A percentile compares a stretch with the other conserved stretches of the same genome.
Evolutionary conservation across 2,329 filamentous ascomycete species (phyloP).

Genomic region (Aureobasidium melanogenum): DNA sequence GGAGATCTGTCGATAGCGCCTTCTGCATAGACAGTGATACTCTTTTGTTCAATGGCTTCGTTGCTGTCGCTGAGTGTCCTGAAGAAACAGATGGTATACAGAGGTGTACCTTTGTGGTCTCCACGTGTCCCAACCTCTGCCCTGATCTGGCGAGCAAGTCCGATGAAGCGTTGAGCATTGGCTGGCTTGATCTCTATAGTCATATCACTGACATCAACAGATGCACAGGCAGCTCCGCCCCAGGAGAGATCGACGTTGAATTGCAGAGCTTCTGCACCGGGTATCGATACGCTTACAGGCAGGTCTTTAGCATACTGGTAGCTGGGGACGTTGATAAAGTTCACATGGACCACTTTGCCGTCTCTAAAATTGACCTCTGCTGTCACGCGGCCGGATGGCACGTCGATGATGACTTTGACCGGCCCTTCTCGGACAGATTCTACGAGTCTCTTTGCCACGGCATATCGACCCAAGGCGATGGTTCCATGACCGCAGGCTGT

Average conservation of each 20-base stretch:
- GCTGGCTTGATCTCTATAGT: not conserved
- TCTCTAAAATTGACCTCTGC: not conserved
- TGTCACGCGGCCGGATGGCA: conserved; percentile 13
- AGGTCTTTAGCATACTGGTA: not conserved
- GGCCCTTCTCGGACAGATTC: not conserved
- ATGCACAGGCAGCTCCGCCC: conserved; percentile 12
- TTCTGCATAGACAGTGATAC: conserved; percentile 27
- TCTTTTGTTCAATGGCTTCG: conserved; percentile 7
- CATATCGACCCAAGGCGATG: conserved; percentile 39
- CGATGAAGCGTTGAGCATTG: conserved; percentile 10
- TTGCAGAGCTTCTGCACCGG: not conserved
- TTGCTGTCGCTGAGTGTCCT: not conserved
- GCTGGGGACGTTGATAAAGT: conserved; percentile 15
- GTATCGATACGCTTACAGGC: not conserved
- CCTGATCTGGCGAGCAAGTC: conserved; percentile 11
- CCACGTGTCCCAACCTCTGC: not conserved
- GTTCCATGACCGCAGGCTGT: conserved; percentile 47
- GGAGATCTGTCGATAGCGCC: conserved; percentile 39
- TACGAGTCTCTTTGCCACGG: conserved; percentile 21
- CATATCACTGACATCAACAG: conserved; percentile 3
- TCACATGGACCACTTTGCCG: conserved; percentile 6
- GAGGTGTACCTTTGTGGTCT: conserved; percentile 3
- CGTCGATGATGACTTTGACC: conserved; percentile 12
- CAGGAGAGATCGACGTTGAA: conserved; percentile 9
- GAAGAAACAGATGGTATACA: conserved; percentile 15